These are phyloP conservation scores for Fusarium veterinarium DNA, from an alignment of 2,329 filamentous ascomycete genomes.

Conservation along the genomic window DNA sequence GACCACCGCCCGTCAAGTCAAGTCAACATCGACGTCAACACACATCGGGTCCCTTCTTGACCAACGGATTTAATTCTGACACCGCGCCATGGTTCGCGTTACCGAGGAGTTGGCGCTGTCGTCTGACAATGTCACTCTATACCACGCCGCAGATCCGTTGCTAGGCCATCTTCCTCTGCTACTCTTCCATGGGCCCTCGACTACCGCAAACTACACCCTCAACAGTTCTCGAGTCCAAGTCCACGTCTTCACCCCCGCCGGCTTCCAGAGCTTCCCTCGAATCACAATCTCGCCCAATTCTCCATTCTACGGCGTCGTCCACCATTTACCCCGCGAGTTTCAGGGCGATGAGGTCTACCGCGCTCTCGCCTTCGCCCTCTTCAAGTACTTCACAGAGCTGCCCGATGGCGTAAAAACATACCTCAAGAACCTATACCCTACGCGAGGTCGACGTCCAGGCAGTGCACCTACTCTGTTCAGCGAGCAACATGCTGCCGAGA, in stretches of 20 bases:
- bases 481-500: slow-evolving; percentile 91
- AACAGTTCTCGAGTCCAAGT: slow-evolving; percentile 95
- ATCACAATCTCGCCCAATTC: slow-evolving; percentile 95
- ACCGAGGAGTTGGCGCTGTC: slow-evolving; percentile 82
- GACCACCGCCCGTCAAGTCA: slow-evolving; percentile 28
- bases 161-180: slow-evolving; percentile 85
- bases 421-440: slow-evolving; percentile 70
- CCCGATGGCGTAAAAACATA: slow-evolving; percentile 79
- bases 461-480: slow-evolving; percentile 80
- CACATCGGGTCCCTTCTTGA: slow-evolving; percentile 24
- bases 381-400: slow-evolving; percentile 94
- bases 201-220: slow-evolving; percentile 85
- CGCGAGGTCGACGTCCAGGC: slow-evolving; percentile 68
- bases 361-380: slow-evolving; percentile 89
- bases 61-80: slow-evolving; percentile 37
- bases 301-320: slow-evolving; percentile 89
- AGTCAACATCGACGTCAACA: slow-evolving; percentile 27
- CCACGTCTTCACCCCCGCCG: slow-evolving; percentile 90
- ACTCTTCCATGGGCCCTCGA: slow-evolving; percentile 92
- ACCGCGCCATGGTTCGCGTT: slow-evolving; percentile 81
- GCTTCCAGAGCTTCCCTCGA: slow-evolving; percentile 88
- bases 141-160: slow-evolving; percentile 87
- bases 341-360: slow-evolving; percentile 95
- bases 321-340: slow-evolving; percentile 89
- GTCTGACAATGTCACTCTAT: slow-evolving; percentile 85